Conservation (phyloP, 2,329 filamentous ascomycete genomes). For the Colletotrichum scovillei region DNA sequence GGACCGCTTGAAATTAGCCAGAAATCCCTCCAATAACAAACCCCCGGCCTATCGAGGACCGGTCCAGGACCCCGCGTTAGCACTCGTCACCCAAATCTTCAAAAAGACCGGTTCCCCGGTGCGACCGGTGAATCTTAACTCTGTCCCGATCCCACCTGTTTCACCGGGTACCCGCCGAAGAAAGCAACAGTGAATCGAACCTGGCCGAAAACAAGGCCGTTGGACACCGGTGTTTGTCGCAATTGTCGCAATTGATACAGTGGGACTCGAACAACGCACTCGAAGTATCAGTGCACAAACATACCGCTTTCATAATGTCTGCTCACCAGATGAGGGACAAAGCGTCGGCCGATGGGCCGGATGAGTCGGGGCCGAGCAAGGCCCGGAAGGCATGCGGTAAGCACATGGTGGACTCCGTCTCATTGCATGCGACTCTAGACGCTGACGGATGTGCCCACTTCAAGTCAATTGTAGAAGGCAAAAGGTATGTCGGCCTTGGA, state of each 20-base stretch:
- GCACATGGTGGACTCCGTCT: conserved; percentile 3
- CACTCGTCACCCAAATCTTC: conserved; percentile 10
- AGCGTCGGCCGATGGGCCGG: conserved; percentile 6
- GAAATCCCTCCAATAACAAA: conserved; percentile 28
- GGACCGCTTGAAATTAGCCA: conserved; percentile 12
- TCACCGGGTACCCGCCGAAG: conserved; percentile 15
- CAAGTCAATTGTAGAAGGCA: conserved; percentile 43
- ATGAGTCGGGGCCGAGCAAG: conserved; percentile 38
- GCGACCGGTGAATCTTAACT: conserved; percentile 26
- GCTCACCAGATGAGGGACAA: not conserved
- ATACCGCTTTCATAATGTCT: not conserved
- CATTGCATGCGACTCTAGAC: conserved; percentile 5
- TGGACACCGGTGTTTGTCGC: not conserved
- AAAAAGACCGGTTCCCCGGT: conserved; percentile 27
- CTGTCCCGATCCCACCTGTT: conserved; percentile 16
- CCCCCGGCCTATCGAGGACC: conserved; percentile 20
- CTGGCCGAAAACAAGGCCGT: not conserved
- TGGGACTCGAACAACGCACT: not conserved
- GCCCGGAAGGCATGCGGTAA: conserved; percentile 46
- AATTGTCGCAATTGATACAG: not conserved
- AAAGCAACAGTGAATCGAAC: not conserved
- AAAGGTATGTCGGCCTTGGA: conserved; percentile 36
- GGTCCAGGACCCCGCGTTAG: not conserved
- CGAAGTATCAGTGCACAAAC: not conserved
- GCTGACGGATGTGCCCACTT: conserved; percentile 9